Percentiles rank a stretch among this genome's conserved stretches.
phyloP scores from a whole-genome alignment of 1,284 basidiomycete species.

The Baeospora myosura region DNA sequence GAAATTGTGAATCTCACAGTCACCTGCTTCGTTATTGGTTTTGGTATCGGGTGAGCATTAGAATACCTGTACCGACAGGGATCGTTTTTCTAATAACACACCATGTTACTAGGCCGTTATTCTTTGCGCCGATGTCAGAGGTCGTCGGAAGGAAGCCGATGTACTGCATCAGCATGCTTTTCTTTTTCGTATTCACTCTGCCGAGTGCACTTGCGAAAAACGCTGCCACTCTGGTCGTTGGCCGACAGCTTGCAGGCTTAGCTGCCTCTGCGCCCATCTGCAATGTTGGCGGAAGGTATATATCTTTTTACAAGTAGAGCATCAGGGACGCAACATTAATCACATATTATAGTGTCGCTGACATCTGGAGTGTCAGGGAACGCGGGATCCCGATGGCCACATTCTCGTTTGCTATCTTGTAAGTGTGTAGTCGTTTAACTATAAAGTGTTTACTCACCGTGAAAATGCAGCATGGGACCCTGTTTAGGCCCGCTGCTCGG shows the following conservation, averaged over 20 bases:
- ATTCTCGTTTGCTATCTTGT: constrained; percentile 57
- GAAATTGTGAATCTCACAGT: constrained; percentile 31
- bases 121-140: constrained; percentile 38
- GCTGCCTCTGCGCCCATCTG: constrained; percentile 40
- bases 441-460: neutral
- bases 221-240: constrained; percentile 50
- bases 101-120: constrained; percentile 21
- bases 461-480: constrained; percentile 32
- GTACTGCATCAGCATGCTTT: constrained; percentile 48
- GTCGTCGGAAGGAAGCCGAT: constrained; percentile 37
- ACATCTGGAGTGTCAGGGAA: constrained; percentile 52
- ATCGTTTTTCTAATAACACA: neutral
- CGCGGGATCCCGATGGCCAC: constrained; percentile 58
- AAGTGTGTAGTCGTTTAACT: constrained; percentile 8
- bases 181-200: constrained; percentile 56
- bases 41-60: constrained; percentile 26
- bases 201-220: constrained; percentile 57
- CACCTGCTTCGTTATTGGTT: constrained; percentile 33
- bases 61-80: neutral
- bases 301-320: neutral
- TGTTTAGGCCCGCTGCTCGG: constrained; percentile 46
- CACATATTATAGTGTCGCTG: constrained; percentile 28
- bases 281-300: constrained; percentile 32
- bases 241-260: constrained; percentile 55
- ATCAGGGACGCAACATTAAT: neutral